Base-by-base conservation (phyloP, 805 yeast genomes). In the Yamadazyma akitaensis region DNA sequence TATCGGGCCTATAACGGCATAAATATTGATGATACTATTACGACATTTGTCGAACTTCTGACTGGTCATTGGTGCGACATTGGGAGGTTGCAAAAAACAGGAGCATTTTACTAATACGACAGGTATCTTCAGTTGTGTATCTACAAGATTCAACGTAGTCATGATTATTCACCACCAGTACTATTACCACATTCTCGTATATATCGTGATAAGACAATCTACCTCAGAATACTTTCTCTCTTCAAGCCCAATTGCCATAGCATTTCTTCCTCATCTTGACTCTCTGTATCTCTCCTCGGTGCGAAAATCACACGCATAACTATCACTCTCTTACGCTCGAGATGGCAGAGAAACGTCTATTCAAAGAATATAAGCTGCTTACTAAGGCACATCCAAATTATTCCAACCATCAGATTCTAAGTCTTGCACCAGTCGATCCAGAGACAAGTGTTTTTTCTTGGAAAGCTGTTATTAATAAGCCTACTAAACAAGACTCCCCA, bases 381-480 rank as follows among this genome's bases (percentile, higher is more conserved):
- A 39, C 42, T 17, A 62, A 63, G 43, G 51, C 42, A 18, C 71
- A 70, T 0, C 64, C 69, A 9, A 47, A 43, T 36, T 28, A 28
- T 1, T 32, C 61, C 13, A 68, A 69, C 46, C 68, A 59, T 12
- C 75, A 70, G 51, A 73, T 81, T 8, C 44, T 72, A 4, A 37
- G 54, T 2, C 62, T 83, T 3, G 64, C 57, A 32, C 88, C 88
- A 0, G 51, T 53, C 9, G 53, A 63, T 8, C 70, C 70, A 39
- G 55, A 51, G 14, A 65, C 68, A 18, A 71, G 80, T 51, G 56
- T 84, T 19, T 70, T 69, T 49, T 56, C 59, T 16, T 84, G 90
- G 88, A 55, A 57, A 11, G 76, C 82, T 1, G 57, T 60, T 2
- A 70, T 84, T 11, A 58, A 62, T 34, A 85, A 85, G 12, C 84